These are phyloP conservation scores for Candida coquimbonensis DNA, from an alignment of 805 yeast species.

Conservation along the genomic window DNA sequence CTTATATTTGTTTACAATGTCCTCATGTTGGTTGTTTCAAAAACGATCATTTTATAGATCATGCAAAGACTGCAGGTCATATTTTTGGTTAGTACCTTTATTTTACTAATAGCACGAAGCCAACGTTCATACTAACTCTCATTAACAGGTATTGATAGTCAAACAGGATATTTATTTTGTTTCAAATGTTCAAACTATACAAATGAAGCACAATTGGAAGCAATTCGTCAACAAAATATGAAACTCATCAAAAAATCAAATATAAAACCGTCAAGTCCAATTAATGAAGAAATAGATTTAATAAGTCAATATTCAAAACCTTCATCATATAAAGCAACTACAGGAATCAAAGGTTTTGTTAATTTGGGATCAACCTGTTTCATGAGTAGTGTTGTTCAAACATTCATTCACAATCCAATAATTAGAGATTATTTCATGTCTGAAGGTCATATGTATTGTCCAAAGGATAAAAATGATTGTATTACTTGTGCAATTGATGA, in stretches of 20 bases:
- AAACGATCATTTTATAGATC: conserved; percentile 38
- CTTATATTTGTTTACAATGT: conserved; percentile 68
- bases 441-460: conserved; percentile 62
- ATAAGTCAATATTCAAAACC: conserved; percentile 29
- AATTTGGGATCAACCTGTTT: conserved; percentile 97
- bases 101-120: not conserved
- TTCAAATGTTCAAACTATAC: conserved; percentile 72
- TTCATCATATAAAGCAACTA: conserved; percentile 41
- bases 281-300: conserved; percentile 21
- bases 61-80: conserved; percentile 44
- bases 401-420: conserved; percentile 84
- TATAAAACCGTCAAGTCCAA: not conserved
- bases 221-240: conserved; percentile 29
- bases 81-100: conserved; percentile 35
- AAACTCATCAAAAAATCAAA: not conserved
- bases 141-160: conserved; percentile 44
- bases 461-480: conserved; percentile 40
- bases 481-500: conserved; percentile 81
- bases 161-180: conserved; percentile 66
- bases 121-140: not conserved
- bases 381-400: conserved; percentile 89
- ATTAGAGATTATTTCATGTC: conserved; percentile 70
- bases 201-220: conserved; percentile 51
- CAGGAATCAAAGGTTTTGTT: conserved; percentile 84
- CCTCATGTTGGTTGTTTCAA: conserved; percentile 68